Base-by-base conservation (phyloP, 495 filamentous ascomycete species). In the Penicillium samsonianum region DNA sequence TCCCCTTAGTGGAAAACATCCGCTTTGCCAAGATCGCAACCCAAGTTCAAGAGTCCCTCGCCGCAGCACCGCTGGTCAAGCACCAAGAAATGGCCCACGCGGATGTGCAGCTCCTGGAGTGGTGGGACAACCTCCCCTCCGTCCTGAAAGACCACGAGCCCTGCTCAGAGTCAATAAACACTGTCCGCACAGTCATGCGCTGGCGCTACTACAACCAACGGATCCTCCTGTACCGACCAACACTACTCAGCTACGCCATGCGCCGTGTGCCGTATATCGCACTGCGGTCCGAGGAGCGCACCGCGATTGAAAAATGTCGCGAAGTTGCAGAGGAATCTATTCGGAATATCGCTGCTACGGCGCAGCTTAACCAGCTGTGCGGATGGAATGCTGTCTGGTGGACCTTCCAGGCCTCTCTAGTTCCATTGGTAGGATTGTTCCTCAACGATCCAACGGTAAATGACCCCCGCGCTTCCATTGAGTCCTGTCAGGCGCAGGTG, bases 341-440 rank as follows among this genome's bases (percentile, higher is more conserved):
- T 62, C 80, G 84, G 54, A 87, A 90, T 58, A 89, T 92, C 40
- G 67, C 85, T 17, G 73, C 76, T 35, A 86, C 85, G 45, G 89
- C 86, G 70, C 81, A 80, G 37, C 81, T 82, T 26, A 90, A 90
- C 70, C 86, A 90, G 67, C 87, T 92, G 73, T 83, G 81, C 17
- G 88, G 88, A 5, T 92, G 89, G 89, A 90, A 89, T 71, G 89
- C 86, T 5, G 87, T 90, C 22, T 93, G 90, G 90, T 87, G 90
- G 68, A 78, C 89, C 43, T 92, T 90, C 77, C 90, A 93, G 69
- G 87, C 88, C 0, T 82, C 82, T 43, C 86, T 91, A 83, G 85
- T 93, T 20, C 90, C 89, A 0, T 79, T 93, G 3, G 78, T 93
- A 8, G 84, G 79, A 14, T 78, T 92, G 14, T 87, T 88, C 63